phyloP scores from a whole-genome alignment of 108 stramenopile species.

The Cyclotella distinguenda region DNA sequence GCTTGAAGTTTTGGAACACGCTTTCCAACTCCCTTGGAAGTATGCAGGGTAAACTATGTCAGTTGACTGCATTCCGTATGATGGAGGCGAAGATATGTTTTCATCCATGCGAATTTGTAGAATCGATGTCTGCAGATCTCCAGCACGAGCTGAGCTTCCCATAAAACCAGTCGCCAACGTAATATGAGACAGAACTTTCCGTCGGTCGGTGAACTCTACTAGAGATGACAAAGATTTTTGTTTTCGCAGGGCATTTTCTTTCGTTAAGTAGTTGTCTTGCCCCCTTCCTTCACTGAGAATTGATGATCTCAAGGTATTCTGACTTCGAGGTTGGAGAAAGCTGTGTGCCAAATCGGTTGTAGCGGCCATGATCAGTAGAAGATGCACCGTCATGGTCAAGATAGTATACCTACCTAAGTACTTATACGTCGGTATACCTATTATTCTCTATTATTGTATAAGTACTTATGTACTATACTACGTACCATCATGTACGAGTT shows the following conservation, averaged over 20 bases:
- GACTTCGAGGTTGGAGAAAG: too few relatives aligned
- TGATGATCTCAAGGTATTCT: too few relatives aligned
- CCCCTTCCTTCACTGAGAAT: too few relatives aligned
- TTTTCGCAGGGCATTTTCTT: neutral
- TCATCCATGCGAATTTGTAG: neutral
- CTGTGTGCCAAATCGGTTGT: too few relatives aligned
- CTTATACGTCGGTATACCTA: too few relatives aligned
- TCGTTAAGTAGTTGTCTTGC: too few relatives aligned
- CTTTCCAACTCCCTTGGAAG: slow-evolving; percentile 65
- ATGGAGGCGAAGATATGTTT: neutral
- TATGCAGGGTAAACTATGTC: slow-evolving; percentile 65
- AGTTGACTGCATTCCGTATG: slow-evolving; percentile 2
- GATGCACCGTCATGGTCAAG: too few relatives aligned
- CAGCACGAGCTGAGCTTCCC: neutral
- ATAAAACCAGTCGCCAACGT: neutral
- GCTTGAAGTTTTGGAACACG: slow-evolving; percentile 47
- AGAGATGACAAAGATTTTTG: neutral
- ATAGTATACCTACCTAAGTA: too few relatives aligned
- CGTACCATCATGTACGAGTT: too few relatives aligned
- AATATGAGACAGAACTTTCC: slow-evolving; percentile 6
- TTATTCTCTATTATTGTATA: too few relatives aligned
- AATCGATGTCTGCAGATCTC: neutral
- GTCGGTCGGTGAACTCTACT: slow-evolving; percentile 4
- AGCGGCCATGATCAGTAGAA: too few relatives aligned
- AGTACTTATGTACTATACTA: too few relatives aligned